Evolutionary conservation across 306 rosid species (phyloP), one percentile per base, ranked within the genome.

Genomic region (Malus sieversii): DNA sequence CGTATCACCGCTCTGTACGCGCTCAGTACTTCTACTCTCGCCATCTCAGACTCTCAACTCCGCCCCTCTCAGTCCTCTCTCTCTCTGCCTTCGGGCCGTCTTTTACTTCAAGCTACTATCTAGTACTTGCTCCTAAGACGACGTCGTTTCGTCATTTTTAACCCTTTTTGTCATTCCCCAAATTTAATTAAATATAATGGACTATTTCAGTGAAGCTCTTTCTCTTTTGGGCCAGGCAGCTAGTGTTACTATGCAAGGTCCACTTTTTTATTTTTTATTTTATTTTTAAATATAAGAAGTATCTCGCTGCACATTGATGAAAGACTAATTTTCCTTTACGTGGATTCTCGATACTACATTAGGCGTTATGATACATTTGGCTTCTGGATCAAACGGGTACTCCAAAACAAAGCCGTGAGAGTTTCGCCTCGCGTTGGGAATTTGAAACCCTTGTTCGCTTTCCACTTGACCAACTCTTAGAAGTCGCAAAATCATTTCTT

Each of bases 1-100:
- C 87, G 88, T 57, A 95, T 77, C 62, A 95, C 78, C 10, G 96
- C 75, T 32, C 96, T 87, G 83, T 95, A 95, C 40, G 97, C 97
- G 67, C 75, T 85, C 78, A 95, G 76, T 48, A 82, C 99, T 81
- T 89, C 79, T 20, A 73, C 85, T 81, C 88, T 86, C 70, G 71
- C 88, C 96, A 92, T 90, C 72, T 75, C 81, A 20, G 25, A 0
- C 32, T 2, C 15, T 40, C 33, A 29, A 40, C 10, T 63, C 60
- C 1, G 60, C 64, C 59, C 13, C 80, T 22, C 79, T 51, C 48
- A 1, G 2, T 62, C 9, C 10, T 30, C 20, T 42, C 45, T 42
- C 62, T 30, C 69, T 61, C 35, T 6, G 20, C 52, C 58, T 4
- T 9, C 20, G 4, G 20, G 8, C 44, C 73, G 73, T 57, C 64